Conservation (phyloP, 1,139 yeast genomes). For the Zhuliangozyma parablackwelliae region DNA sequence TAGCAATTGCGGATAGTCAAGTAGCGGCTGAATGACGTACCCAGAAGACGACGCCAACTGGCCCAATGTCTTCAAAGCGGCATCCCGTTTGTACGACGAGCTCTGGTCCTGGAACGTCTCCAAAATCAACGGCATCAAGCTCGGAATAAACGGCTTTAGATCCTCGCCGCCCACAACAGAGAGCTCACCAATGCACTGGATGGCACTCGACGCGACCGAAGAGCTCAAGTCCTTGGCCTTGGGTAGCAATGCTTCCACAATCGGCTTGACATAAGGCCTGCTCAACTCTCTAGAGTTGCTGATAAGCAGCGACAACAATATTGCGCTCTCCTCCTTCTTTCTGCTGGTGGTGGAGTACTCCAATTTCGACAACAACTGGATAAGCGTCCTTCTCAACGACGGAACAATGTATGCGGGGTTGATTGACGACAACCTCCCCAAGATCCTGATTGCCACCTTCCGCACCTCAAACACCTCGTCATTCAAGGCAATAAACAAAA, state of each 20-base stretch:
- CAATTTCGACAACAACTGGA: slow-evolving; percentile 79
- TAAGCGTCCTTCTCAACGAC: slow-evolving; percentile 76
- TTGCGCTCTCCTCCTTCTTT: slow-evolving; percentile 84
- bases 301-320: slow-evolving; percentile 67
- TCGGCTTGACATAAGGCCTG: slow-evolving; percentile 85
- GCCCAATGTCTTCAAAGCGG: slow-evolving; percentile 84
- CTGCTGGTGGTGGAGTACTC: slow-evolving; percentile 76
- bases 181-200: slow-evolving; percentile 85
- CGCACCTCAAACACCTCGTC: slow-evolving; percentile 87
- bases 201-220: slow-evolving; percentile 80
- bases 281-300: slow-evolving; percentile 76
- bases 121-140: slow-evolving; percentile 80
- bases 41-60: slow-evolving; percentile 89
- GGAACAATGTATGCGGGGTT: slow-evolving; percentile 98
- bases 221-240: slow-evolving; percentile 70
- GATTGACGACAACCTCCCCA: slow-evolving; percentile 78
- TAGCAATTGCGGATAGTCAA: slow-evolving; percentile 85
- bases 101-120: slow-evolving; percentile 92
- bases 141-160: slow-evolving; percentile 64
- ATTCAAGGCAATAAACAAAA: slow-evolving; percentile 82
- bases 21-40: slow-evolving; percentile 87
- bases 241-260: slow-evolving; percentile 76
- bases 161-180: slow-evolving; percentile 88
- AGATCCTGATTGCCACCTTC: slow-evolving; percentile 69
- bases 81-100: slow-evolving; percentile 78